A percentile compares a stretch with the other conserved stretches of the same genome.
These are phyloP conservation scores for Trichoderma cornu-damae DNA, from an alignment of 2,329 filamentous ascomycete species.

Conservation along the genomic window DNA sequence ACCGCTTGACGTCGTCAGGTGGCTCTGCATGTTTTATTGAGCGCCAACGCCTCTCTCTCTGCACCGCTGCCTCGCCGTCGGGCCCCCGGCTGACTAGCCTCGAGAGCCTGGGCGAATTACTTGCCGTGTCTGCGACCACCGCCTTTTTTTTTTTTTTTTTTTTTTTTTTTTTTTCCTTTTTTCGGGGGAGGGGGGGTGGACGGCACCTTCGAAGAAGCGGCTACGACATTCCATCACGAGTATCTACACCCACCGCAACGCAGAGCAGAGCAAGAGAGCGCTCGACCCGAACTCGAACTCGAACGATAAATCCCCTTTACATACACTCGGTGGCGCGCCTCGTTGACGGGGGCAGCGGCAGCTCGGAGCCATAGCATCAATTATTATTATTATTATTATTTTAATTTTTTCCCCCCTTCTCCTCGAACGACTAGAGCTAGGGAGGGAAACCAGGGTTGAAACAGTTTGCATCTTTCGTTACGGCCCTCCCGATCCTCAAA, in stretches of 20 bases:
- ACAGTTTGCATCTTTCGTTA: not conserved
- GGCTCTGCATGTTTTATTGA: constrained; percentile 19
- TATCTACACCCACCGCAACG: not conserved
- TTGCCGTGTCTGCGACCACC: not conserved
- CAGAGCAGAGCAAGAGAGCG: not conserved
- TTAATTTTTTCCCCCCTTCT: not conserved
- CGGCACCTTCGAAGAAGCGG: constrained; percentile 22
- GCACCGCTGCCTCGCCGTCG: constrained; percentile 8
- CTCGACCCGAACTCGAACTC: not conserved
- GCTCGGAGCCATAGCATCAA: not conserved
- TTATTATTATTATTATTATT: too few species aligned
- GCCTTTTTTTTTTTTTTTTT: constrained; percentile 14
- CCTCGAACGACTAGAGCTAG: not conserved
- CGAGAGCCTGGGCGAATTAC: constrained; percentile 1
- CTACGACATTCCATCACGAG: constrained; percentile 10
- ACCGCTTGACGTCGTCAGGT: constrained; percentile 21
- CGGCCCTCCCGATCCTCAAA: not conserved
- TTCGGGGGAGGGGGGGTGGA: too few species aligned
- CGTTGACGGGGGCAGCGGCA: not conserved
- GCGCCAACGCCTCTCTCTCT: constrained; percentile 12
- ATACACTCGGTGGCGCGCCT: not conserved
- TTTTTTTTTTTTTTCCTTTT: too few species aligned
- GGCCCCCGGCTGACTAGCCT: constrained; percentile 10
- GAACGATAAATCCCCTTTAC: not conserved
- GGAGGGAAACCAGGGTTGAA: not conserved